Evolutionary conservation across 768 basidiomycete genomes (phyloP), one percentile per base, ranked within the genome.

Genomic region (Tylopilus sp.): DNA sequence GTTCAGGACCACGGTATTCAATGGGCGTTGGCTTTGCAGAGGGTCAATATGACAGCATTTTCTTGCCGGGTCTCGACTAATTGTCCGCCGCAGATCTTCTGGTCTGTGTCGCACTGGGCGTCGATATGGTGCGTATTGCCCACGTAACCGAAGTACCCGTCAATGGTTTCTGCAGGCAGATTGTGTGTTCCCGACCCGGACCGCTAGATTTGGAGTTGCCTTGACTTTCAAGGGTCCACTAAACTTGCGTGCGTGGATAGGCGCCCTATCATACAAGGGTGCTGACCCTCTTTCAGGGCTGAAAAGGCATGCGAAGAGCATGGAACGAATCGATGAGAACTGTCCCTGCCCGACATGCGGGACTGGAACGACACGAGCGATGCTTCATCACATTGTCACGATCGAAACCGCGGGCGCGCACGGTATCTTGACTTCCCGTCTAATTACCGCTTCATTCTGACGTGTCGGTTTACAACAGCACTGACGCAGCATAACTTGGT

Each of bases 1-100:
- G 12, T 31, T 48, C 52, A 91, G 90, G 89, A 40, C 91, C 92
- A 9, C 79, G 91, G 57, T 95, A 95, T 71, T 85, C 86, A 4
- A 95, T 95, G 92, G 93, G 91, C 2, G 80, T 95, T 39, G 91
- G 92, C 9, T 94, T 91, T 67, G 91, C 91, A 25, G 92, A 95
- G 81, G 90, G 89, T 89, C 53, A 33, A 55, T 60, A 39, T 47
- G 38, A 30, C 40, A 33, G 18, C 44, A 23, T 17, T 43, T 44
- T 42, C 33, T 8, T 18, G 40, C 50, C 6, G 30, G 13, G 25
- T 30, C 26, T 40, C 44, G 41, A 28, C 35, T 44, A 18, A 45
- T 22, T n/a, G 13, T 4, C 23, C 45, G 25, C 15, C 22, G 36
- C 53, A 90, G 92, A 95, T 73, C 76, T 95, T 13, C 72, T 95